Evolutionary conservation across 2,329 filamentous ascomycete genomes (phyloP).

Genomic region (Elsinoe arachidis): DNA sequence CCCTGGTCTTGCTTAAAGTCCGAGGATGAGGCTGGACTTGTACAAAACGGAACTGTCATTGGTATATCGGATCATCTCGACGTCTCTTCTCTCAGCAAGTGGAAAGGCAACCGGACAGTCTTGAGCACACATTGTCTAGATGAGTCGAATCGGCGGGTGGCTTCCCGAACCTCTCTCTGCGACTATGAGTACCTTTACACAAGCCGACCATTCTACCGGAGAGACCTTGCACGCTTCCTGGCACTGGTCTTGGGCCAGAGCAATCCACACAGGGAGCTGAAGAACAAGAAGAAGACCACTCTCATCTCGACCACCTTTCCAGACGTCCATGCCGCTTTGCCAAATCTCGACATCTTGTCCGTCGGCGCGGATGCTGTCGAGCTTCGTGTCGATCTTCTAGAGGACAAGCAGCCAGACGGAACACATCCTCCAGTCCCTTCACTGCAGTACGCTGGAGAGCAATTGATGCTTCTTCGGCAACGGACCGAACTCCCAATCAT

Average conservation of each 20-base stretch:
- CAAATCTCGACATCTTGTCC: slow-evolving; percentile 78
- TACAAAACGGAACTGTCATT: slow-evolving; percentile 57
- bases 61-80: slow-evolving; percentile 54
- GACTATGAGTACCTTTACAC: slow-evolving; percentile 86
- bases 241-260: slow-evolving; percentile 73
- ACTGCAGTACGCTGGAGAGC: slow-evolving; percentile 74
- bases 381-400: slow-evolving; percentile 71
- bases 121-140: slow-evolving; percentile 72
- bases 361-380: slow-evolving; percentile 82
- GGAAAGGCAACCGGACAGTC: slow-evolving; percentile 52
- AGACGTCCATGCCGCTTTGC: slow-evolving; percentile 71
- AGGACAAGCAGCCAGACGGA: slow-evolving; percentile 59
- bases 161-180: slow-evolving; percentile 54
- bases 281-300: slow-evolving; percentile 69
- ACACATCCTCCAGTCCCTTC: slow-evolving; percentile 60
- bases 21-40: slow-evolving; percentile 45
- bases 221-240: slow-evolving; percentile 69
- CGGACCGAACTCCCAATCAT: slow-evolving; percentile 84
- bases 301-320: slow-evolving; percentile 85
- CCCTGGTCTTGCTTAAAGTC: slow-evolving; percentile 52
- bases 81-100: slow-evolving; percentile 48
- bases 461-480: slow-evolving; percentile 75
- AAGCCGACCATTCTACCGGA: slow-evolving; percentile 59
- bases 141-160: slow-evolving; percentile 50
- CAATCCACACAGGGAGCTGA: slow-evolving; percentile 66